Percentiles rank a stretch among this genome's conserved stretches.
Evolutionary conservation across 257 asterid genomes (phyloP).

Genomic region (Solanum medicagineum): DNA sequence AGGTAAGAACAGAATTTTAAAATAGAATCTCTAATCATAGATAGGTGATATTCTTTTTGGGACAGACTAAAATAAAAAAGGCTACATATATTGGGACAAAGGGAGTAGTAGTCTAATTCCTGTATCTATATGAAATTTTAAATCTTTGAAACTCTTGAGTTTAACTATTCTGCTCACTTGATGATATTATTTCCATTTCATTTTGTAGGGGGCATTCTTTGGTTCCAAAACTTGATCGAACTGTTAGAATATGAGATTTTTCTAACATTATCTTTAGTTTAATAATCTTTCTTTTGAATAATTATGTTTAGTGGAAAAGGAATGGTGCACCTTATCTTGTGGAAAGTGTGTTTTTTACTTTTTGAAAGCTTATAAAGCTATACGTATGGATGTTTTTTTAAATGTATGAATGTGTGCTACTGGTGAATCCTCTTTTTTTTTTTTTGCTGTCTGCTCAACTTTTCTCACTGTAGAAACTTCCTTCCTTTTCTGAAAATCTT

Average conservation of each 20-base stretch:
- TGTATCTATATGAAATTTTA: not conserved
- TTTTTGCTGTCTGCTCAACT: no score
- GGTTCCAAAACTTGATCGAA: constrained; percentile 88
- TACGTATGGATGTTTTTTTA: no score
- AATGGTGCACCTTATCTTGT: no score
- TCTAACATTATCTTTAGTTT: no score
- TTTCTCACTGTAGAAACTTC: no score
- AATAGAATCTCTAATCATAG: not conserved
- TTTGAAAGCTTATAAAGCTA: no score
- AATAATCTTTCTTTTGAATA: no score
- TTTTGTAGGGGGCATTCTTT: constrained; percentile 56
- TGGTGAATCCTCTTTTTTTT: no score
- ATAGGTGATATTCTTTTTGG: not conserved
- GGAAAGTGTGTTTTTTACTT: no score
- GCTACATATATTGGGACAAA: not conserved
- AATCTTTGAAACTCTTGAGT: not conserved
- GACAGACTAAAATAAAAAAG: not conserved
- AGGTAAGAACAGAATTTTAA: not conserved
- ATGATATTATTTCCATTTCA: not conserved
- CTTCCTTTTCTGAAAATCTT: no score
- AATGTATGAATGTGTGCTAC: no score
- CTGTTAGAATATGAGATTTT: not conserved
- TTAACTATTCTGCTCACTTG: not conserved
- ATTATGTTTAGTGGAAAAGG: no score
- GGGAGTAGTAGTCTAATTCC: not conserved